Conservation (phyloP, 2,329 filamentous ascomycete species). For the Davidsoniella eucalypti region DNA sequence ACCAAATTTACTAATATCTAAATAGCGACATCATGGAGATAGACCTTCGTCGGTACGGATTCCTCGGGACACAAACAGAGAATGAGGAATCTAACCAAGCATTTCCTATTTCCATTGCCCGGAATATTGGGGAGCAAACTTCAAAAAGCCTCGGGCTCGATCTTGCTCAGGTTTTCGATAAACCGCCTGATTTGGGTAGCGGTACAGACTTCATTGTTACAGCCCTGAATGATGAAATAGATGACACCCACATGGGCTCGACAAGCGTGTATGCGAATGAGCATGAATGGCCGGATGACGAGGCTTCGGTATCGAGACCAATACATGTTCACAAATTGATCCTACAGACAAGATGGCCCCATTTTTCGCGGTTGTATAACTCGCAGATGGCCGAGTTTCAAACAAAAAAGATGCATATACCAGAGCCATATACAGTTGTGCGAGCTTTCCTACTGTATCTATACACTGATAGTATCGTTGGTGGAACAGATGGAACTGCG, state of each 20-base stretch:
- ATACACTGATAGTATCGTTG: constrained; percentile 81
- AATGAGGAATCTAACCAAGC: constrained; percentile 23
- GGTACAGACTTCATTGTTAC: constrained; percentile 87
- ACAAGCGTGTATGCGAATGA: constrained; percentile 29
- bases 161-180: constrained; percentile 69
- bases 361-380: constrained; percentile 82
- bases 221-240: constrained; percentile 62
- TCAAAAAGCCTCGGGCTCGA: constrained; percentile 66
- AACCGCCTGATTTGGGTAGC: constrained; percentile 66
- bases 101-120: not conserved
- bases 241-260: constrained; percentile 46
- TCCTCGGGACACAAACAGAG: constrained; percentile 62
- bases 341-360: constrained; percentile 86
- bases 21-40: constrained; percentile 74
- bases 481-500: constrained; percentile 52
- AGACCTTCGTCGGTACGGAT: constrained; percentile 78
- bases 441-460: constrained; percentile 91
- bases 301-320: constrained; percentile 54
- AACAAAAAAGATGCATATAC: constrained; percentile 93
- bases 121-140: constrained; percentile 22
- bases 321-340: constrained; percentile 95
- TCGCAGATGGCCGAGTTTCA: constrained; percentile 97
- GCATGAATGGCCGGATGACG: constrained; percentile 42
- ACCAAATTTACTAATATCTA: constrained; percentile 14
- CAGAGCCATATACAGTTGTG: constrained; percentile 86